A percentile compares a stretch with the other conserved stretches of the same genome.
Conservation (phyloP, 2,329 filamentous ascomycete genomes). For the Penicillium occitanis region DNA sequence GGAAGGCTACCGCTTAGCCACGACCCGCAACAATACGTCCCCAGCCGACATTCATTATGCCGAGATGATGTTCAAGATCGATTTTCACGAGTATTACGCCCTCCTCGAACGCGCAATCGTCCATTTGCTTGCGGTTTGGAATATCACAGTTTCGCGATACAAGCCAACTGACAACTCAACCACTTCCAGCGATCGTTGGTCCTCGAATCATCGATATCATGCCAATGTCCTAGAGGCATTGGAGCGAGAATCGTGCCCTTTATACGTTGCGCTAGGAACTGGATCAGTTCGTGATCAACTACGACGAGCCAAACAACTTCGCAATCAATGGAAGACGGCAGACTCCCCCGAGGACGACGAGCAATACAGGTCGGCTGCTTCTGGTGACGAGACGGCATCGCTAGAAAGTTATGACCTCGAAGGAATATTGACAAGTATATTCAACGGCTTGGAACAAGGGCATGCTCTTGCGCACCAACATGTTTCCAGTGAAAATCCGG, state of each 20-base stretch:
- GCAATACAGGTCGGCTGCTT: neutral
- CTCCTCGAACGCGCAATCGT: constrained; percentile 70
- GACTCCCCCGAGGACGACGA: constrained; percentile 18
- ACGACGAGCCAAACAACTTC: constrained; percentile 16
- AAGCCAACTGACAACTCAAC: constrained; percentile 22
- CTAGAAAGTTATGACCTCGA: constrained; percentile 63
- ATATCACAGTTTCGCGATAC: constrained; percentile 51
- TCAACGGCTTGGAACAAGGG: constrained; percentile 60
- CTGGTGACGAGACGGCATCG: neutral
- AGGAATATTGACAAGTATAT: constrained; percentile 58
- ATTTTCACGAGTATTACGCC: constrained; percentile 75
- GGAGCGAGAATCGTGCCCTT: constrained; percentile 56
- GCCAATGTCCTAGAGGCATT: constrained; percentile 67
- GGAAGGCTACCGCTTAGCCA: constrained; percentile 56
- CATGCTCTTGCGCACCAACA: constrained; percentile 54
- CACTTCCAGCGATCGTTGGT: constrained; percentile 11
- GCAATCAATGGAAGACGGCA: constrained; percentile 21
- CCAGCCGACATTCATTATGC: constrained; percentile 38
- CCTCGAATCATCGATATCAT: constrained; percentile 60
- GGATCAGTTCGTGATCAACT: constrained; percentile 60
- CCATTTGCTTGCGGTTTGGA: constrained; percentile 64
- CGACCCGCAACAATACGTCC: constrained; percentile 29
- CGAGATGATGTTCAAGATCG: constrained; percentile 72
- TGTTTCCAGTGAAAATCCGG: constrained; percentile 34
- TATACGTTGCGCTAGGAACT: constrained; percentile 56